Base-by-base conservation (phyloP, 306 rosid species). In the Alnus rubra region DNA sequence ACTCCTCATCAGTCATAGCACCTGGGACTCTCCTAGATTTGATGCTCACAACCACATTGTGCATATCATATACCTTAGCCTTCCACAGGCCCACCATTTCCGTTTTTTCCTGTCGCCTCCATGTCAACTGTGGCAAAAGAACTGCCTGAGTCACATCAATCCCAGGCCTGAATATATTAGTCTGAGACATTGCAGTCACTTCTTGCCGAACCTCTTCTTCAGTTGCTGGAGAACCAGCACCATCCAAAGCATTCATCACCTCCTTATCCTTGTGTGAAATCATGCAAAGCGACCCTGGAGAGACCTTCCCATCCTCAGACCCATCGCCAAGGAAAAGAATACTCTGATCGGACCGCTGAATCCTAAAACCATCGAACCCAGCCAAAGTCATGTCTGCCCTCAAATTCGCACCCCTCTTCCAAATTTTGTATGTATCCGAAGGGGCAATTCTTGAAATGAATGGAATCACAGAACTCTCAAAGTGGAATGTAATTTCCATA, bases 311-410 rank as follows among this genome's bases (percentile, higher is more conserved):
- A 68, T 96, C 98, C 76, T 96, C 99, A 0, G 92, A 91, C 55
- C 96, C 98, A 81, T 95, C 99, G 9, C 99, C 99, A 30, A 95
- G 90, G 59, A 95, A 95, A 78, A 95, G 78, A 83, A 95, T 70
- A 76, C 96, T 95, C 88, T 95, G 99, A 84, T 95, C 98, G 0
- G 99, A 90, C 62, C 99, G 94, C 86, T 95, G 98, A 65, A 95
- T 95, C 81, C 93, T 85, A 73, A 95, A 95, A 68, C 99, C 99
- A 82, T 96, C 99, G 52, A 96, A 96, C 52, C 99, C 99, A 0
- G 99, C 97, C 90, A 96, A 76, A 69, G 99, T 96, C 99, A 96
- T 96, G 83, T 96, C 99, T 35, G 98, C 98, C 75, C 99, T 90
- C 74, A 96, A 84, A 89, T 96, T 96, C 3, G 97, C 97, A 72